A percentile compares a stretch with the other conserved stretches of the same genome.
These are phyloP conservation scores for Saccharomyces paradoxus DNA, from an alignment of 805 yeast species.

Conservation along the genomic window DNA sequence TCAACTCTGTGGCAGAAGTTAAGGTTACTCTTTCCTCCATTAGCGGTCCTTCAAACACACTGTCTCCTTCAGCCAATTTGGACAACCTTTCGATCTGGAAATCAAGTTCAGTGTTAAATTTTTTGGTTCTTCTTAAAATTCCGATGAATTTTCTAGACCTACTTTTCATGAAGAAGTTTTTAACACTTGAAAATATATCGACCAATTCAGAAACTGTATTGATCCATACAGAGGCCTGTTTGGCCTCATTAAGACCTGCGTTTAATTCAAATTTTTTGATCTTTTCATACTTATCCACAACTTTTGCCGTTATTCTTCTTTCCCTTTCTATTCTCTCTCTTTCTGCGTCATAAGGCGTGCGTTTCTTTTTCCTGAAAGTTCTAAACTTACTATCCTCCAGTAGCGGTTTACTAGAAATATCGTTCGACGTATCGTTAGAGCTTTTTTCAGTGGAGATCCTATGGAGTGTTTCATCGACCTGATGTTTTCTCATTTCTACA, in stretches of 20 bases:
- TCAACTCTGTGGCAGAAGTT: conserved; percentile 50
- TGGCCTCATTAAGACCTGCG: conserved; percentile 41
- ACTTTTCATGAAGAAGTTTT: conserved; percentile 72
- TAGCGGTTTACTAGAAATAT: conserved; percentile 23
- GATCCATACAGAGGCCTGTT: conserved; percentile 74
- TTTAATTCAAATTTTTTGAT: conserved; percentile 45
- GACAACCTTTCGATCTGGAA: conserved; percentile 64
- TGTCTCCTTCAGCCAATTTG: conserved; percentile 51
- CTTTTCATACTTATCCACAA: conserved; percentile 46
- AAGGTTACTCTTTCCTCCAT: conserved; percentile 36
- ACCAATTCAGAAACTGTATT: conserved; percentile 75
- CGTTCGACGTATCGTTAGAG: conserved; percentile 2
- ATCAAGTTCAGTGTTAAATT: conserved; percentile 56
- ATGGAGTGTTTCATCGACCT: conserved; percentile 18
- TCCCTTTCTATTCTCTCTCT: conserved; percentile 49
- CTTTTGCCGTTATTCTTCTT: conserved; percentile 48
- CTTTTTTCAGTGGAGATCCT: conserved; percentile 3
- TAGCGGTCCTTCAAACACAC: conserved; percentile 31
- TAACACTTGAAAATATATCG: conserved; percentile 71
- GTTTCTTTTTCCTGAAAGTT: conserved; percentile 21
- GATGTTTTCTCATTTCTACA: conserved; percentile 32
- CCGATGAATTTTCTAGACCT: conserved; percentile 64
- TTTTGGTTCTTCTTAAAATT: conserved; percentile 52
- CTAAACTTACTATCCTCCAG: conserved; percentile 27
- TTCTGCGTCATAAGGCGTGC: conserved; percentile 29